phyloP scores from a whole-genome alignment of 306 rosid species.

The Ammopiptanthus mongolicus region DNA sequence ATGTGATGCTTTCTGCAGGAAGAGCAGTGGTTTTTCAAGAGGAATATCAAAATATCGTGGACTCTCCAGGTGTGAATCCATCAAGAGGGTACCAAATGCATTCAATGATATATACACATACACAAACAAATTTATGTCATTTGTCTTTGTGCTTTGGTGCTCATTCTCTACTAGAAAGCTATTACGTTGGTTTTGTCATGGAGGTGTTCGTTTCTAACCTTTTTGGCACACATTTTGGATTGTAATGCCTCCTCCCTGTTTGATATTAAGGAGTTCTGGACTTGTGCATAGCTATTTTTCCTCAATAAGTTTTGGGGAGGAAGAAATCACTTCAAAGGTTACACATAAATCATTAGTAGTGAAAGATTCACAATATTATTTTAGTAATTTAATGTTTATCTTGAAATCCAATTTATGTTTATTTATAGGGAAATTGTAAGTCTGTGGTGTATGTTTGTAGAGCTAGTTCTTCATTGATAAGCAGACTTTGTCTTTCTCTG shows the following conservation, averaged over 20 bases:
- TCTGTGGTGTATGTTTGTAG: neutral
- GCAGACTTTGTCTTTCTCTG: neutral
- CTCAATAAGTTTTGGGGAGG: neutral
- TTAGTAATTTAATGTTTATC: neutral
- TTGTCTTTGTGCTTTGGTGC: neutral
- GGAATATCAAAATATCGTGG: conserved; percentile 94
- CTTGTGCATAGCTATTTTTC: neutral
- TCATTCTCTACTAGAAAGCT: neutral
- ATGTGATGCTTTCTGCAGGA: conserved; percentile 54
- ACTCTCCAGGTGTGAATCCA: conserved; percentile 69
- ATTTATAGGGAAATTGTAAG: neutral
- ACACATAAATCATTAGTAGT: neutral
- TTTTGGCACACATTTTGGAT: neutral
- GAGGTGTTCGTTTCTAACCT: neutral
- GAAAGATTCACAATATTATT: neutral
- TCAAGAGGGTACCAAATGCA: neutral
- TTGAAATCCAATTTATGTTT: neutral
- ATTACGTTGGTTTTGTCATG: neutral
- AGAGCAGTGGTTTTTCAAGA: conserved; percentile 98
- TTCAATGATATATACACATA: neutral
- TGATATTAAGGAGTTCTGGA: neutral
- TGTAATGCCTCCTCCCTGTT: neutral
- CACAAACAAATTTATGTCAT: neutral
- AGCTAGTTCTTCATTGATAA: conserved; percentile 1
- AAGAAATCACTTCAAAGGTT: neutral